A percentile compares a stretch with the other conserved stretches of the same genome.
Evolutionary conservation across 768 basidiomycete species (phyloP).

Genomic region (Sarcodon aspratus): DNA sequence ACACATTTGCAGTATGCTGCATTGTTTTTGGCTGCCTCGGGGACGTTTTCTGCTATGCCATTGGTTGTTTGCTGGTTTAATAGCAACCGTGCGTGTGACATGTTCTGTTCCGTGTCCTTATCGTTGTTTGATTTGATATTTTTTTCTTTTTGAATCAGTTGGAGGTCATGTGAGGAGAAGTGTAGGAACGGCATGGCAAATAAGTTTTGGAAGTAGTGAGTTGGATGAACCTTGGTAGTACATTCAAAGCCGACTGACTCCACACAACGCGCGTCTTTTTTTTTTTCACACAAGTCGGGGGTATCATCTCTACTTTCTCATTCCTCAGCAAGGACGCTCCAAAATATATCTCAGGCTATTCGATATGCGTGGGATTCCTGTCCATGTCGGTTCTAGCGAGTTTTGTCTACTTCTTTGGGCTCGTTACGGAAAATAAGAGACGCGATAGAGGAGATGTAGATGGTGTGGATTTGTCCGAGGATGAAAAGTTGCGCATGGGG

Average conservation of each 20-base stretch:
- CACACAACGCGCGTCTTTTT: neutral
- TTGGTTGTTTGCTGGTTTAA: constrained; percentile 13
- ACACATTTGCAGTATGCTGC: constrained; percentile 9
- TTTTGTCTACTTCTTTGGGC: constrained; percentile 11
- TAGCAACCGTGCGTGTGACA: constrained; percentile 10
- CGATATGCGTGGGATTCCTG: constrained; percentile 12
- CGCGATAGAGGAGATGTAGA: constrained; percentile 4
- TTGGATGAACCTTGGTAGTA: neutral
- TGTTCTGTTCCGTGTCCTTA: neutral
- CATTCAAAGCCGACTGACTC: no score
- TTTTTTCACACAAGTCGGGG: constrained; percentile 9
- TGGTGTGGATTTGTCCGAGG: neutral
- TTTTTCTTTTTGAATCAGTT: constrained; percentile 2
- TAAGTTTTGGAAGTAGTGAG: constrained; percentile 12
- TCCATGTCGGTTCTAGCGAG: constrained; percentile 7
- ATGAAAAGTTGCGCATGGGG: constrained; percentile 7
- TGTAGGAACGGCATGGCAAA: constrained; percentile 11
- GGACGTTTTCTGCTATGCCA: constrained; percentile 11
- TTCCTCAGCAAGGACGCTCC: constrained; percentile 16
- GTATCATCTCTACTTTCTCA: constrained; percentile 12
- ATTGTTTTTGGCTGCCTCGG: constrained; percentile 9
- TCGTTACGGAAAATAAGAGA: constrained; percentile 11
- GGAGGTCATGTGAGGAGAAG: constrained; percentile 8
- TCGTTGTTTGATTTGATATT: neutral
- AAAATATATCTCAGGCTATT: constrained; percentile 11